Conservation (phyloP, 331 rosid species). For the Malus hybrid region DNA sequence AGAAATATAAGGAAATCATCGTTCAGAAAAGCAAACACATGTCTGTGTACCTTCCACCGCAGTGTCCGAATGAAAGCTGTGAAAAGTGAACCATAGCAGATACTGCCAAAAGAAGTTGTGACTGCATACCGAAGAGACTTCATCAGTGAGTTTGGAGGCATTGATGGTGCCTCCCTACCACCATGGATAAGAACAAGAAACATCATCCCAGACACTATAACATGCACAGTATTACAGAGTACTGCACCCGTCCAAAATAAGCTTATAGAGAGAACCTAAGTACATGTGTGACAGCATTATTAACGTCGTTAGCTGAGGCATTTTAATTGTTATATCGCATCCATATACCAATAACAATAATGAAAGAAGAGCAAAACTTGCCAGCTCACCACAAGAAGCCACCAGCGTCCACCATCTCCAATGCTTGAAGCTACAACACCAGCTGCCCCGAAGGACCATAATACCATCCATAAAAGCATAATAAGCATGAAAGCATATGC, state of each 20-base stretch:
- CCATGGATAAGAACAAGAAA: conserved; percentile 79
- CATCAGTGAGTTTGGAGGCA: conserved; percentile 56
- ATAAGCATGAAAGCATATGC: conserved; percentile 75
- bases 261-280: conserved; percentile 89
- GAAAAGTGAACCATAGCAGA: conserved; percentile 95
- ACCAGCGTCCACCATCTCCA: conserved; percentile 93
- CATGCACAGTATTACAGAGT: conserved; percentile 86
- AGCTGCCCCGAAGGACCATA: conserved; percentile 99
- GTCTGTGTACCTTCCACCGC: conserved; percentile 73
- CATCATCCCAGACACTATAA: conserved; percentile 88
- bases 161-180: conserved; percentile 51
- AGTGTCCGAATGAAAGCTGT: conserved; percentile 93
- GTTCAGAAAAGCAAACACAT: neutral
- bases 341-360: conserved; percentile 16
- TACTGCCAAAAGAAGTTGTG: conserved; percentile 96
- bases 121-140: conserved; percentile 67
- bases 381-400: conserved; percentile 99
- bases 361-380: conserved; percentile 74
- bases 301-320: conserved; percentile 15
- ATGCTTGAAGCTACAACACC: conserved; percentile 95
- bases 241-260: conserved; percentile 98
- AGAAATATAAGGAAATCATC: conserved; percentile 8
- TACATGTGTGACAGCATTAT: conserved; percentile 16
- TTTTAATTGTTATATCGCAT: conserved; percentile 6
- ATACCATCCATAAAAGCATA: conserved; percentile 77